Evolutionary conservation across 148 eudicot species (phyloP).

Genomic region (Amaranthus cruentus): DNA sequence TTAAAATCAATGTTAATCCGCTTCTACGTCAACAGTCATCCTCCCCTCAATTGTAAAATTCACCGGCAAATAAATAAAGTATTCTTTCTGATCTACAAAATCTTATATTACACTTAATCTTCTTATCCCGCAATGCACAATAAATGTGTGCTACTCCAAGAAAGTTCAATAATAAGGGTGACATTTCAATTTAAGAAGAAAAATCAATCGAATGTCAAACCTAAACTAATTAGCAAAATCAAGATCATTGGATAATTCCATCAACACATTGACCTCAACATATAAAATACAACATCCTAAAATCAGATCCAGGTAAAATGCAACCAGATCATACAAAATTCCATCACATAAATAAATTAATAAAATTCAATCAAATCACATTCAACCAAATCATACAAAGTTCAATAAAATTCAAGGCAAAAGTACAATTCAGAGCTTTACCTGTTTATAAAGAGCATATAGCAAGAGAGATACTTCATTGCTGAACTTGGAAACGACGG

Average conservation of each 20-base stretch:
- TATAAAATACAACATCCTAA: background rate
- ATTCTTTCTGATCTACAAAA: background rate
- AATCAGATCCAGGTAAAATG: conserved; percentile 1
- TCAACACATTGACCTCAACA: background rate
- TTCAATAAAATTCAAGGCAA: background rate
- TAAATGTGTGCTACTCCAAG: background rate
- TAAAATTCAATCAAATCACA: background rate
- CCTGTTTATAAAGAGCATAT: conserved; percentile 92
- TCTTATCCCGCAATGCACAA: background rate
- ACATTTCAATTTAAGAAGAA: background rate
- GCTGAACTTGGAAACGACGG: conserved; percentile 63
- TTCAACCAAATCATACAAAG: conserved; percentile 10
- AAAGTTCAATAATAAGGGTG: background rate
- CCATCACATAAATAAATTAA: background rate
- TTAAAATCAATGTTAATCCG: background rate
- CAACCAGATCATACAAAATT: background rate
- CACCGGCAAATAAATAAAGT: background rate
- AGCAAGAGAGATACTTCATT: conserved; percentile 73
- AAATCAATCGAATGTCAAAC: background rate
- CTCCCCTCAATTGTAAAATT: too few relatives aligned
- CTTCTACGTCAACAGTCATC: conserved; percentile 3
- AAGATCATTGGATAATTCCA: conserved; percentile 1
- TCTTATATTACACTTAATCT: background rate
- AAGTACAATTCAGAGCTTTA: background rate
- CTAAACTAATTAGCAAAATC: background rate